Evolutionary conservation across 2,329 filamentous ascomycete genomes (phyloP), one percentile per base, ranked within the genome.

Genomic region (Aureobasidium sp.): DNA sequence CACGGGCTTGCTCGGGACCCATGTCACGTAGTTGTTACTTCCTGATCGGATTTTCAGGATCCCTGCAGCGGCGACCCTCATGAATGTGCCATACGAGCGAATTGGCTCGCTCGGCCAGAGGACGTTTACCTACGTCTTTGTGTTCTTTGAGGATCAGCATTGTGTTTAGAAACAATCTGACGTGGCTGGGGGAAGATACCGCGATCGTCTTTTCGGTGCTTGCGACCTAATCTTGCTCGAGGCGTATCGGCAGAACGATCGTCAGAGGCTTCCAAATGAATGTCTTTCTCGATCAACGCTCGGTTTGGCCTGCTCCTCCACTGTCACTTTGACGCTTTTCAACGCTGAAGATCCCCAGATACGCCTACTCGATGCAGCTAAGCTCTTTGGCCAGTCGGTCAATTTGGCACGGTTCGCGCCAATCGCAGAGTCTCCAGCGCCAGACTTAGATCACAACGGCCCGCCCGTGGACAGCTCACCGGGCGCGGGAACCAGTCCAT

Each of bases 401-500:
- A 12, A 34, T 57, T 26, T 57, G 39, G 53, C 34, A 34, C 27
- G 53, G 39, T 44, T 57, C 29, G 27, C 26, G 36, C 53, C 39
- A 57, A 57, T 57, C 53, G 53, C 8, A 57, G 29, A 27, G 39
- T 36, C 15, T 57, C 53, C 41, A 57, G 26, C 20, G n/a, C 17
- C 9, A 41, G 36, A 7, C 24, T 20, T 37, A 55, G 8, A 26
- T 48, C 51, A 43, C 36, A 57, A 57, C 53, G 53, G 53, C 53
- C 53, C 53, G 53, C 29, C 53, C 53, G 53, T 46, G 13, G 53
- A 57, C 53, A 57, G 53, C 53, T 57, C 29, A 46, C 27, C 53
- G 15, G 27, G 27, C 53, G n/a, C 27, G 53, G 53, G n/a, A 57
- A 46, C 17, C 27, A 26, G 27, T 24, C n/a, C 27, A 13, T 9